Percentiles rank a stretch among this genome's conserved stretches.
Conservation (phyloP, 148 eudicot genomes). For the Gaultheria prostrata region DNA sequence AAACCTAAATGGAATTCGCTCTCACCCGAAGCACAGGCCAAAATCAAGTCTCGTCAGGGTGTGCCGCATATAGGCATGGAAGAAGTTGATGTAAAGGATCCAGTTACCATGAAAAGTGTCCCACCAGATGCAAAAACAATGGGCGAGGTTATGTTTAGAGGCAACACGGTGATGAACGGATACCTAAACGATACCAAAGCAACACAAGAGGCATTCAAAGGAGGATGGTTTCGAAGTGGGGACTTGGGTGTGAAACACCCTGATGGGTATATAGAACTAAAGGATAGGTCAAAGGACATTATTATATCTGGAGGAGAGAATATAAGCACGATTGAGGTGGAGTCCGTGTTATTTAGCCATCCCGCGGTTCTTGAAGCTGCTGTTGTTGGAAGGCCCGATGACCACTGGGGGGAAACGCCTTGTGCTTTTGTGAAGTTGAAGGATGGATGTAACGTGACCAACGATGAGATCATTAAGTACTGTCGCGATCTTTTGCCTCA, state of each 20-base stretch:
- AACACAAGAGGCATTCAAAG: conserved; percentile 54
- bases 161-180: conserved; percentile 72
- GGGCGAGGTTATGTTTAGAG: conserved; percentile 78
- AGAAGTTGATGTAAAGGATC: conserved; percentile 56
- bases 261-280: conserved; percentile 60
- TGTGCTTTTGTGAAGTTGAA: conserved; percentile 69
- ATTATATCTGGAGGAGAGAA: conserved; percentile 79
- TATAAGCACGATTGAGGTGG: conserved; percentile 71
- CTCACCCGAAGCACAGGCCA: conserved; percentile 35
- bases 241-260: conserved; percentile 64
- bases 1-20: conserved; percentile 62
- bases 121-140: conserved; percentile 58
- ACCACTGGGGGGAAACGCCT: conserved; percentile 71
- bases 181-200: conserved; percentile 47
- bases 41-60: conserved; percentile 65
- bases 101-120: conserved; percentile 49
- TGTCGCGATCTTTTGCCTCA: conserved; percentile 58
- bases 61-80: conserved; percentile 50
- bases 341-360: conserved; percentile 54
- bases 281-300: conserved; percentile 66
- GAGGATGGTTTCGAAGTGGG: conserved; percentile 68
- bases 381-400: conserved; percentile 68
- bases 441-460: conserved; percentile 30
- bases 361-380: conserved; percentile 63
- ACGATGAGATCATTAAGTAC: conserved; percentile 46